Base-by-base conservation (phyloP, 169 alveolate genomes). In the Plasmodium vinckei region DNA sequence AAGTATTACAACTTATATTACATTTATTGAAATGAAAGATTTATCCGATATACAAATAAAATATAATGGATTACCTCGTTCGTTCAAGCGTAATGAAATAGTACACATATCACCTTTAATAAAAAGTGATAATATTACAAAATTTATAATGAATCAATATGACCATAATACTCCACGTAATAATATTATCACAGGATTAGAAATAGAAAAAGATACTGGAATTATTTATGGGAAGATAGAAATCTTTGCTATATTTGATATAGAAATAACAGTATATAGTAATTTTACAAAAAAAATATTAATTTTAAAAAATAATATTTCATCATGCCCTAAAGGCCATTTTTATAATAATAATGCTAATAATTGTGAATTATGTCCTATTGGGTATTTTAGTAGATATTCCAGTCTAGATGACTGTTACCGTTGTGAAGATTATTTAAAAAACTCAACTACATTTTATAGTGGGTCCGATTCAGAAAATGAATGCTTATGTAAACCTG, bases 401-500 rank as follows among this genome's bases (percentile, higher is more conserved):
- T n/a, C n/a, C n/a, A n/a, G n/a, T n/a, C n/a, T n/a, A 9, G 54
- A 49, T 47, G 12, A 57, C 25, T 87, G 94, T 49, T n/a, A 12
- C 5, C 15, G 42, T 15, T 93, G 96, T 72, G 91, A 33, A 21
- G 61, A 51, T n/a, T 91, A 93, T 59, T 88, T 87, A 56, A 19
- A 21, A 47, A 27, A 88, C 70, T 72, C 87, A 42, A 59, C 93
- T 23, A 95, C 97, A 2, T 60, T 65, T 12, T 73, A 87, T 13
- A 63, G 39, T 33, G 95, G 96, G 1, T 64, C 97, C 9, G 70
- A 60, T 46, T 92, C 96, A 53, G 68, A 44, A 21, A 93, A 73
- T 12, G 91, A 89, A 27, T 95, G 97, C 33, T 69, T 79, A 33
- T 95, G 97, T 56, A 90, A 93, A 65, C 87, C 88, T 44, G 96